phyloP scores from a whole-genome alignment of 257 asterid species.

The Solanum paucissectum region DNA sequence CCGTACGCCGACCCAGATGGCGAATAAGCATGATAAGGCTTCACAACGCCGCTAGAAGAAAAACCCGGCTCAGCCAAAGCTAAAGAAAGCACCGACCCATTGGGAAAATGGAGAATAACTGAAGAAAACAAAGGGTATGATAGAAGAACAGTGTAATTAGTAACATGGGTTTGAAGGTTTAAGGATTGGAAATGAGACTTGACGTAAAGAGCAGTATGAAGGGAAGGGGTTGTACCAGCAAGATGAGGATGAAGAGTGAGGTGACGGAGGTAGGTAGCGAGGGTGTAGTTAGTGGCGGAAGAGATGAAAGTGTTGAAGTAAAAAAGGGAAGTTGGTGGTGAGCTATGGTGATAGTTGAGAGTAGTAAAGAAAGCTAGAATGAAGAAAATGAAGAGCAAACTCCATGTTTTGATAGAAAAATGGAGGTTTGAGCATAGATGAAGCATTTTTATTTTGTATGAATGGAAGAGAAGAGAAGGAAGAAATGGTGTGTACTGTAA shows the following conservation, averaged over 20 bases:
- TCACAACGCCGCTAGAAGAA: conserved; percentile 26
- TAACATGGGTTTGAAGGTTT: conserved; percentile 32
- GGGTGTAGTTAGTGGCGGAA: conserved; percentile 56
- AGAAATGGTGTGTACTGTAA: not conserved
- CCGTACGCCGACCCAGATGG: conserved; percentile 78
- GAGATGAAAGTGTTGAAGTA: conserved; percentile 43
- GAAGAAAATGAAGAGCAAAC: conserved; percentile 34
- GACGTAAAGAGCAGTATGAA: conserved; percentile 56
- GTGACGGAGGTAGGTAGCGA: conserved; percentile 70
- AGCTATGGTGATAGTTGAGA: conserved; percentile 17
- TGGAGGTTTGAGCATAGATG: not conserved
- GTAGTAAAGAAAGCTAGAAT: conserved; percentile 31
- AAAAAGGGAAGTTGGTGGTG: not conserved
- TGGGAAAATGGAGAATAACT: conserved; percentile 32
- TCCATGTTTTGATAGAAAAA: conserved; percentile 19
- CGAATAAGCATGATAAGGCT: conserved; percentile 84
- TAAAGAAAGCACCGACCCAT: conserved; percentile 30
- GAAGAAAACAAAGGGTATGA: conserved; percentile 67
- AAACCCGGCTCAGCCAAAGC: conserved; percentile 39
- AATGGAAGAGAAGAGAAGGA: too few species aligned
- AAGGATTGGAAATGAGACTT: conserved; percentile 50
- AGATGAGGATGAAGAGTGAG: conserved; percentile 94
- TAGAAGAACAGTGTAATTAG: conserved; percentile 60
- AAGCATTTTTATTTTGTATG: not conserved
- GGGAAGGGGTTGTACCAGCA: conserved; percentile 67